Evolutionary conservation across 2,329 filamentous ascomycete genomes (phyloP).

Genomic region (Monilinia laxa): DNA sequence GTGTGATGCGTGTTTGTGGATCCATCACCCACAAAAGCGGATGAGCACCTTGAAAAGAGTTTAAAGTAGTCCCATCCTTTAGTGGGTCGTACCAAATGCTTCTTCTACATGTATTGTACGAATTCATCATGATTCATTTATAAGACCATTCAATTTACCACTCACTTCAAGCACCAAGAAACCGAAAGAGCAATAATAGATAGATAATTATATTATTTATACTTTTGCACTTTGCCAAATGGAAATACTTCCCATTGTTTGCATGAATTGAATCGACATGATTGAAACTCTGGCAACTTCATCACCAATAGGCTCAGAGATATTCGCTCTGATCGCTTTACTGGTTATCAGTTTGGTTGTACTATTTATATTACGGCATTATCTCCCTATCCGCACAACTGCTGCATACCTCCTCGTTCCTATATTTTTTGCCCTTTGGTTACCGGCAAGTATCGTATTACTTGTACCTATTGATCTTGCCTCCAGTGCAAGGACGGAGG

Average conservation of each 20-base stretch:
- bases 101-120: background rate
- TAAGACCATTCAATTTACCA: too few species aligned
- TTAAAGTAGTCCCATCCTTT: constrained; percentile 8
- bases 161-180: background rate
- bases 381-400: constrained; percentile 84
- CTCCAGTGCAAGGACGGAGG: constrained; percentile 73
- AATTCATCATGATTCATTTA: background rate
- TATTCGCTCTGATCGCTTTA: constrained; percentile 74
- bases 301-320: constrained; percentile 72
- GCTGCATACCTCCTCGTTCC: constrained; percentile 87
- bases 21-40: constrained; percentile 4
- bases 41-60: background rate
- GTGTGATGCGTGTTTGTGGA: background rate
- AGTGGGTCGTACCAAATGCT: constrained; percentile 4
- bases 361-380: constrained; percentile 82
- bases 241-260: background rate
- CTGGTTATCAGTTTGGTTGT: constrained; percentile 73
- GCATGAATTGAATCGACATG: constrained; percentile 28
- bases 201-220: background rate
- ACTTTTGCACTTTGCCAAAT: background rate
- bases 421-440: constrained; percentile 92
- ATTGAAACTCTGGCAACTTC: constrained; percentile 46
- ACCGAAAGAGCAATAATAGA: background rate
- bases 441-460: constrained; percentile 87
- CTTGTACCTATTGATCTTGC: constrained; percentile 95